phyloP scores from a whole-genome alignment of 768 basidiomycete genomes.

The Punctularia strigosozonata region DNA sequence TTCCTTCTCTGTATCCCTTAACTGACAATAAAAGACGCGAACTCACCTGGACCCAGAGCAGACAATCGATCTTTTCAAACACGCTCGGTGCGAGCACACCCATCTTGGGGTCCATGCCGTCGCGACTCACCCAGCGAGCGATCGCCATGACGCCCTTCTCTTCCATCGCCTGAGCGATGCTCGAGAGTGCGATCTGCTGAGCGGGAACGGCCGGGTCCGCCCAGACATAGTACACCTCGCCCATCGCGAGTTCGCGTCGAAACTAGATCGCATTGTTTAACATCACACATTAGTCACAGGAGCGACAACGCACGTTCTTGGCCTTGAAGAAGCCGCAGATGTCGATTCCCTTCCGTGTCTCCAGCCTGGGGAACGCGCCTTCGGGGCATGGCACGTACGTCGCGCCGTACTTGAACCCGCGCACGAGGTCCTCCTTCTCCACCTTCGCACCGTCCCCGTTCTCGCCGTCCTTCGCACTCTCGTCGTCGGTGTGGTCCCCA shows the following conservation, averaged over 20 bases:
- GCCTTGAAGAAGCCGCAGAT: constrained; percentile 72
- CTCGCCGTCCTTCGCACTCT: constrained; percentile 25
- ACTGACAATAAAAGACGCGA: not conserved
- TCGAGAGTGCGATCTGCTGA: constrained; percentile 78
- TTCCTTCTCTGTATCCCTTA: too few species aligned
- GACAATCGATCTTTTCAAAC: constrained; percentile 61
- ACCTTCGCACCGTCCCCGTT: constrained; percentile 32
- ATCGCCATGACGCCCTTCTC: constrained; percentile 60
- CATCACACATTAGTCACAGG: not conserved
- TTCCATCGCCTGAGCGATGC: constrained; percentile 75
- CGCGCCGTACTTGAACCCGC: constrained; percentile 84
- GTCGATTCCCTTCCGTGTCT: constrained; percentile 78
- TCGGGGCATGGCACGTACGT: constrained; percentile 82
- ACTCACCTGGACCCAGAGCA: constrained; percentile 74
- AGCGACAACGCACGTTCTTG: constrained; percentile 38
- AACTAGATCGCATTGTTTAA: constrained; percentile 35
- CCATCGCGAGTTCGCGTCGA: constrained; percentile 71
- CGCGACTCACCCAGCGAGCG: constrained; percentile 67
- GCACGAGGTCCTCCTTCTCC: constrained; percentile 68
- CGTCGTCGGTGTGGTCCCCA: constrained; percentile 10
- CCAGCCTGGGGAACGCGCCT: constrained; percentile 64
- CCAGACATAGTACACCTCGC: constrained; percentile 81
- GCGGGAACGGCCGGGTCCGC: constrained; percentile 52
- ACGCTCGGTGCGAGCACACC: constrained; percentile 58
- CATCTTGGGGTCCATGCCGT: constrained; percentile 75